Conservation (phyloP, 2,329 filamentous ascomycete genomes). For the Cladosporium cucumerinum region DNA sequence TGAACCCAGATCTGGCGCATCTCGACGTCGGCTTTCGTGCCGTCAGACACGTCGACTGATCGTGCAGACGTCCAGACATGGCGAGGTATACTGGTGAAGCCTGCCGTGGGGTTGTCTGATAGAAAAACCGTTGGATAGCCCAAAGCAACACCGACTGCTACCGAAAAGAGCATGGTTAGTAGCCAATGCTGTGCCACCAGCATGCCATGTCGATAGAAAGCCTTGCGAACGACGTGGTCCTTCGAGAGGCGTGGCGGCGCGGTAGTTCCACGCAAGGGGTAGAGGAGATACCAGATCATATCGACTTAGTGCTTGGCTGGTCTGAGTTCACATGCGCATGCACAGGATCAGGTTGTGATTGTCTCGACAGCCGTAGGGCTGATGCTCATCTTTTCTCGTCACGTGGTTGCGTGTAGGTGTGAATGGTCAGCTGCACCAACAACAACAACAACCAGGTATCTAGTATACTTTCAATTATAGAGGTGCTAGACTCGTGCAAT, state of each 20-base stretch:
- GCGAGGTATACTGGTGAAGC: slow-evolving; percentile 68
- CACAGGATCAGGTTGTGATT: background rate
- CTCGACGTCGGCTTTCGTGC: slow-evolving; percentile 63
- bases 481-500: background rate
- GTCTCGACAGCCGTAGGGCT: background rate
- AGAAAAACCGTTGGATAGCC: slow-evolving; percentile 74
- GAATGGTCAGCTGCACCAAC: background rate
- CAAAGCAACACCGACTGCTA: slow-evolving; percentile 65
- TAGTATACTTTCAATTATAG: background rate
- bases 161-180: slow-evolving; percentile 69
- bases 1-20: slow-evolving; percentile 82
- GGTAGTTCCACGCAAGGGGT: slow-evolving; percentile 73
- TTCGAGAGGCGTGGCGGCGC: slow-evolving; percentile 65
- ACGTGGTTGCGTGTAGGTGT: background rate
- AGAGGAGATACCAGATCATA: slow-evolving; percentile 56
- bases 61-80: slow-evolving; percentile 68
- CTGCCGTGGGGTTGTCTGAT: slow-evolving; percentile 66
- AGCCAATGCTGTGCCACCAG: slow-evolving; percentile 71
- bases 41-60: slow-evolving; percentile 30
- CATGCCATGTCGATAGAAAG: slow-evolving; percentile 67
- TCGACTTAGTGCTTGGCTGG: background rate
- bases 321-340: background rate
- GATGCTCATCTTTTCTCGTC: background rate
- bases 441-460: background rate
- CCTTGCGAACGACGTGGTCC: slow-evolving; percentile 62